Percentiles rank a stretch among this genome's conserved stretches.
Conservation (phyloP, 495 filamentous ascomycete species). For the Penicillium salamii region DNA sequence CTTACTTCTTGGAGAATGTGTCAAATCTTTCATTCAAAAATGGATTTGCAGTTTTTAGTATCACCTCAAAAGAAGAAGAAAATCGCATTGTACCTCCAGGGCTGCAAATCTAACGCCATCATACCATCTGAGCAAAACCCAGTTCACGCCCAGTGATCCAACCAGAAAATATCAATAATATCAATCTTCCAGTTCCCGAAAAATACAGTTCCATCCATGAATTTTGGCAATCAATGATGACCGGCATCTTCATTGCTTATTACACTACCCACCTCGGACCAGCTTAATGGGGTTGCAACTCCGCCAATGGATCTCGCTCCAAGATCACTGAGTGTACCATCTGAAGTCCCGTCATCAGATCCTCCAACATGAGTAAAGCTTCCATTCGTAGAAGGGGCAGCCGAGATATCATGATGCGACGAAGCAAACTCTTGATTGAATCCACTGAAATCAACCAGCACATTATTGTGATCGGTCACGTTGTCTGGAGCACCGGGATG, state of each 20-base stretch:
- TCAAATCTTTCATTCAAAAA: too few relatives aligned
- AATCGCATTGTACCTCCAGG: too few relatives aligned
- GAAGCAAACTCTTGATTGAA: constrained; percentile 11
- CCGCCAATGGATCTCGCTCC: constrained; percentile 45
- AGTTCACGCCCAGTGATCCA: too few relatives aligned
- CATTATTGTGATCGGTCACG: constrained; percentile 21
- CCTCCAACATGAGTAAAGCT: constrained; percentile 37
- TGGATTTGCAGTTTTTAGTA: too few relatives aligned
- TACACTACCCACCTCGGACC: constrained; percentile 76
- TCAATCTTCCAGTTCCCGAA: too few relatives aligned
- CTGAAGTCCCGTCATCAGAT: constrained; percentile 30
- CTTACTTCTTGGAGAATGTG: too few relatives aligned
- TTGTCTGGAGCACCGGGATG: constrained; percentile 33
- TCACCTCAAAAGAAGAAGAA: too few relatives aligned
- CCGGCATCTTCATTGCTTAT: constrained; percentile 53
- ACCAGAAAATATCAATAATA: too few relatives aligned
- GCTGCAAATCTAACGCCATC: too few relatives aligned
- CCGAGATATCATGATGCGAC: constrained; percentile 27
- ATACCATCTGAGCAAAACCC: too few relatives aligned
- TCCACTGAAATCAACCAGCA: constrained; percentile 11
- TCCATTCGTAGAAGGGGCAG: constrained; percentile 35
- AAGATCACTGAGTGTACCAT: constrained; percentile 66
- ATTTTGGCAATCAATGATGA: constrained; percentile 25
- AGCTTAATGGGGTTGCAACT: constrained; percentile 64
- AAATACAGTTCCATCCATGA: neutral